Evolutionary conservation across 2,329 filamentous ascomycete genomes (phyloP).

Genomic region (Sporothrix inflata): DNA sequence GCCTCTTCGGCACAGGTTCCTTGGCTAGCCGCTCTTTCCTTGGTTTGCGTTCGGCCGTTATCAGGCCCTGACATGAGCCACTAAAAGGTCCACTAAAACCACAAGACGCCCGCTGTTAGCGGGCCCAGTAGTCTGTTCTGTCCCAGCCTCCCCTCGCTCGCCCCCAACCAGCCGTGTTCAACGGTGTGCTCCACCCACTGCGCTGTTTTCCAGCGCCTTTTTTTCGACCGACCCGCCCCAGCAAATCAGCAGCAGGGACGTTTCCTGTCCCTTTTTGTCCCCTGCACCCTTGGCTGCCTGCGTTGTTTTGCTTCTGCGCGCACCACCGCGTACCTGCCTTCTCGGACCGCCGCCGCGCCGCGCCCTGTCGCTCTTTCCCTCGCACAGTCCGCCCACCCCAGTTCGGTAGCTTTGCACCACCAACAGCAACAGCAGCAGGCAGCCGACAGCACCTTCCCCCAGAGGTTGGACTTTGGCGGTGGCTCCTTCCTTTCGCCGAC

Average conservation of each 20-base stretch:
- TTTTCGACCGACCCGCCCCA: constrained; percentile 15
- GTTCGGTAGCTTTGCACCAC: background rate
- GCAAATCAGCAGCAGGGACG: constrained; percentile 18
- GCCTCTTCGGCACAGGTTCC: background rate
- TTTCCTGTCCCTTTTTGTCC: too few relatives aligned
- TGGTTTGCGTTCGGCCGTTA: background rate
- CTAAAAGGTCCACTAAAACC: background rate
- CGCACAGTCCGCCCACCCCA: background rate
- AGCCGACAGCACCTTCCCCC: constrained; percentile 1
- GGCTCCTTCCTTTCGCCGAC: background rate
- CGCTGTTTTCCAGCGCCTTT: constrained; percentile 5
- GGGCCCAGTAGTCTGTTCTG: background rate
- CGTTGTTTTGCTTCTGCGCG: background rate
- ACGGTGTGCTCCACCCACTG: background rate
- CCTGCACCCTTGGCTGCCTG: background rate
- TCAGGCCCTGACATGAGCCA: constrained; percentile 16
- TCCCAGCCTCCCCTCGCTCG: background rate
- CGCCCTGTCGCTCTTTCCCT: constrained; percentile 22
- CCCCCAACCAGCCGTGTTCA: too few relatives aligned
- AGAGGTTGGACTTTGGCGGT: background rate
- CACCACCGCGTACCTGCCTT: constrained; percentile 13
- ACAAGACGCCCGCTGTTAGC: background rate
- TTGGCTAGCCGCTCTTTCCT: background rate
- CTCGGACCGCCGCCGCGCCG: background rate
- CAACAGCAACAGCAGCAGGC: constrained; percentile 1